phyloP scores from a whole-genome alignment of 805 yeast species.

The Candida quercuum region DNA sequence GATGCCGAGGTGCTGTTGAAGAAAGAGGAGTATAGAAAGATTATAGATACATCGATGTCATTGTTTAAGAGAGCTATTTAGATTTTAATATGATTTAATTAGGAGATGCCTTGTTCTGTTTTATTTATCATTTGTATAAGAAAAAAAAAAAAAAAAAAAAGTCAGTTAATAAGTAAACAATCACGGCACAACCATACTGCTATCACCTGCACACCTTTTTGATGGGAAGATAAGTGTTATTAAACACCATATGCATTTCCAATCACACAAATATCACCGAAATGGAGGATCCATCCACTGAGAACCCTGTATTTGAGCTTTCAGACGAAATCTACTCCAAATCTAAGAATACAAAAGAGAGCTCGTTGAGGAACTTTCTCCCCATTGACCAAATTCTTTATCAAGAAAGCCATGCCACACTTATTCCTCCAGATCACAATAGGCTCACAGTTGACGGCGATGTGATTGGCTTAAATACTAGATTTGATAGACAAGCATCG shows the following conservation, averaged over 20 bases:
- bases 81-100: too few species aligned
- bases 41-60: neutral
- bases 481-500: constrained; percentile 21
- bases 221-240: too few species aligned
- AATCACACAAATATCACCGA: neutral
- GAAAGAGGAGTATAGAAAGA: constrained; percentile 8
- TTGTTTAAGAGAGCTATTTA: neutral
- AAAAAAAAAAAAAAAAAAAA: too few species aligned
- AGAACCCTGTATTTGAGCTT: neutral
- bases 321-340: neutral
- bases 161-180: too few species aligned
- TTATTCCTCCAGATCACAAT: constrained; percentile 13
- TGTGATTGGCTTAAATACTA: constrained; percentile 14
- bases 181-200: too few species aligned
- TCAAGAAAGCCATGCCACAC: constrained; percentile 7
- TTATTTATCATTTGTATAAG: too few species aligned
- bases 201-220: too few species aligned
- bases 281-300: neutral
- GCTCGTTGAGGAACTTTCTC: neutral
- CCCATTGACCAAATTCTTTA: constrained; percentile 13
- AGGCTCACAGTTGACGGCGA: constrained; percentile 18
- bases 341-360: neutral
- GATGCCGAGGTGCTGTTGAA: constrained; percentile 34
- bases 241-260: too few species aligned
- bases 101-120: too few species aligned